A percentile compares a stretch with the other conserved stretches of the same genome.
Conservation (phyloP, 2,329 filamentous ascomycete genomes). For the Colletotrichum incanum region DNA sequence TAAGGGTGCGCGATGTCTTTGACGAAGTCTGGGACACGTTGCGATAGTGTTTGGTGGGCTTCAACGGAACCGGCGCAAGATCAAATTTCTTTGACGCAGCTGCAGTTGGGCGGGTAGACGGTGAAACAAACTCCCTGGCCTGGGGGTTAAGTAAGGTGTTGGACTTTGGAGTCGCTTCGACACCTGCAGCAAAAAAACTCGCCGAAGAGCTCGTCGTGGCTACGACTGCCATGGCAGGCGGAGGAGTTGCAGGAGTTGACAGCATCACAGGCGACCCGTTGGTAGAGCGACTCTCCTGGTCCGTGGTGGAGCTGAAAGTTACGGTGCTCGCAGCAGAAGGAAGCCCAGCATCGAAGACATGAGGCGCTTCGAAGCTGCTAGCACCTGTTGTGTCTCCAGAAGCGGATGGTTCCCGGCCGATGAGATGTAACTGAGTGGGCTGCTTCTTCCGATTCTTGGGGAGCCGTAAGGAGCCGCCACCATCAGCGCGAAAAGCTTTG, state of each 20-base stretch:
- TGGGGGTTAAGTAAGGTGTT: slow-evolving; percentile 18
- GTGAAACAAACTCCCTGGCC: slow-evolving; percentile 31
- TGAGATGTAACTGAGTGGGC: slow-evolving; percentile 1
- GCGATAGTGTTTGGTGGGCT: slow-evolving; percentile 6
- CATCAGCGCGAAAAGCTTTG: slow-evolving; percentile 48
- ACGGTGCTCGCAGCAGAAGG: slow-evolving; percentile 17
- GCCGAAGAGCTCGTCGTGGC: not conserved
- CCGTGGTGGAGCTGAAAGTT: slow-evolving; percentile 18
- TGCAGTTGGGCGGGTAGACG: not conserved
- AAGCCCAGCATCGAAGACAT: not conserved
- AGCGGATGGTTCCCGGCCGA: not conserved
- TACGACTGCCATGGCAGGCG: not conserved
- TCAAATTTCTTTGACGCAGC: slow-evolving; percentile 3
- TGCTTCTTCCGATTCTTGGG: slow-evolving; percentile 50
- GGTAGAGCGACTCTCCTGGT: slow-evolving; percentile 14
- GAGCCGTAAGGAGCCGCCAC: slow-evolving; percentile 54
- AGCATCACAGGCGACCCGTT: slow-evolving; percentile 13
- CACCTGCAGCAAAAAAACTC: not conserved
- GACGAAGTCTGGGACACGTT: slow-evolving; percentile 22
- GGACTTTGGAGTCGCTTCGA: not conserved
- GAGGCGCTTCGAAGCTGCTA: not conserved
- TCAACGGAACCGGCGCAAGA: slow-evolving; percentile 32
- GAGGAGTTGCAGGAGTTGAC: slow-evolving; percentile 26
- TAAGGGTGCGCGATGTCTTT: slow-evolving; percentile 29
- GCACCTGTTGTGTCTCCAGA: not conserved